These are phyloP conservation scores for Aureobasidium leucospermi DNA, from an alignment of 2,329 filamentous ascomycete species.

Conservation along the genomic window DNA sequence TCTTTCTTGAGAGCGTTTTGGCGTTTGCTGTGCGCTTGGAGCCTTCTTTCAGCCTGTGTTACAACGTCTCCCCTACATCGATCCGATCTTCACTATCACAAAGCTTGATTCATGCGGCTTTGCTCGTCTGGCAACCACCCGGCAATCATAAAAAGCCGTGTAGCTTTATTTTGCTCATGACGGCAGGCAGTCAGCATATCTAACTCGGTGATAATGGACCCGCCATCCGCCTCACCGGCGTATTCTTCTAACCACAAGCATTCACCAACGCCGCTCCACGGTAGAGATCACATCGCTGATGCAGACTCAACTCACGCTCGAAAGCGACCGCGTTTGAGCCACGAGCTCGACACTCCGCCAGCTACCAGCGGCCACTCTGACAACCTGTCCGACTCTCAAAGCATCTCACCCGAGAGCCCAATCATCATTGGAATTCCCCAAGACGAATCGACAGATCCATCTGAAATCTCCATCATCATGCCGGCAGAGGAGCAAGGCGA, in stretches of 20 bases:
- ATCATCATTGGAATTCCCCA: slow-evolving; percentile 28
- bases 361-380: slow-evolving; percentile 19
- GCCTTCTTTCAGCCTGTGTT: neutral
- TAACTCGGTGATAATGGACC: slow-evolving; percentile 17
- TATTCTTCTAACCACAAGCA: neutral
- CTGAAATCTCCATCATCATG: slow-evolving; percentile 3
- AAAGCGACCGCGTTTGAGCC: slow-evolving; percentile 39
- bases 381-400: slow-evolving; percentile 18
- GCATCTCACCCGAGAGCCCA: neutral
- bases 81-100: neutral
- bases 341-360: slow-evolving; percentile 25
- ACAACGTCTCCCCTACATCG: neutral
- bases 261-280: slow-evolving; percentile 24
- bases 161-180: neutral
- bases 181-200: neutral
- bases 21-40: slow-evolving; percentile 8
- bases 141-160: neutral
- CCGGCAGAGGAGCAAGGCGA: slow-evolving; percentile 23
- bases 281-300: slow-evolving; percentile 39
- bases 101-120: neutral
- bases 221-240: slow-evolving; percentile 15
- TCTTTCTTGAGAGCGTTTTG: neutral
- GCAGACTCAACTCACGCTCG: slow-evolving; percentile 37
- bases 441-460: neutral
- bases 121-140: neutral